Evolutionary conservation across 169 alveolate genomes (phyloP), one percentile per base, ranked within the genome.

Genomic region (Plasmodium yoelii): DNA sequence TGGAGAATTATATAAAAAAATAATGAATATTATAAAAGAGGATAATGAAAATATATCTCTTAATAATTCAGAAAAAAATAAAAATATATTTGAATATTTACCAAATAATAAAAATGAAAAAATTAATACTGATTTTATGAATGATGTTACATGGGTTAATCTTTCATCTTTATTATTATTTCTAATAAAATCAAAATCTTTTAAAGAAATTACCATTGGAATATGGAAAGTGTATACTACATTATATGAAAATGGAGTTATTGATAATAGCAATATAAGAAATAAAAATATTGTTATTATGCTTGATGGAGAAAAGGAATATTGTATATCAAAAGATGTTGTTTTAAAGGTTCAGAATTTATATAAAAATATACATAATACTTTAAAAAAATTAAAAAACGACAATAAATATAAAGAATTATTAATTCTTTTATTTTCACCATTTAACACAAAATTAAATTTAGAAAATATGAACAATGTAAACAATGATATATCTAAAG

Each of bases 41-140:
- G n/a, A n/a, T 56, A 26, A n/a, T 53, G 59, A 63, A n/a, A 28
- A 73, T 1, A 3, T 22, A 19, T 60, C 22, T 47, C 7, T 34
- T 34, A 34, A 34, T 5, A 13, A 51, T 7, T 9, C 5, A 12
- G 34, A 15, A 10, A 75, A 61, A 44, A 12, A 34, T 13, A 56
- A 39, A 3, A 75, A 44, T 7, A 15, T 61, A 42, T 73, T 34
- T 47, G 67, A 5, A 1, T 6, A 34, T 22, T 9, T n/a, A 12
- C 10, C 13, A 15, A 59, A 8, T 28, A 19, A 61, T 39, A n/a
- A 42, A 26, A 55, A 56, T 2, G 10, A 44, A 1, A 18, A 44
- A 2, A 15, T 75, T 4, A 74, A 75, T 12, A 55, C 88, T 10
- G 88, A 74, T 10, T 75, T 44, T 19, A 55, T 75, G 88, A 75